Evolutionary conservation across 306 rosid species (phyloP), one percentile per base, ranked within the genome.

Genomic region (Prinsepia uniflora): DNA sequence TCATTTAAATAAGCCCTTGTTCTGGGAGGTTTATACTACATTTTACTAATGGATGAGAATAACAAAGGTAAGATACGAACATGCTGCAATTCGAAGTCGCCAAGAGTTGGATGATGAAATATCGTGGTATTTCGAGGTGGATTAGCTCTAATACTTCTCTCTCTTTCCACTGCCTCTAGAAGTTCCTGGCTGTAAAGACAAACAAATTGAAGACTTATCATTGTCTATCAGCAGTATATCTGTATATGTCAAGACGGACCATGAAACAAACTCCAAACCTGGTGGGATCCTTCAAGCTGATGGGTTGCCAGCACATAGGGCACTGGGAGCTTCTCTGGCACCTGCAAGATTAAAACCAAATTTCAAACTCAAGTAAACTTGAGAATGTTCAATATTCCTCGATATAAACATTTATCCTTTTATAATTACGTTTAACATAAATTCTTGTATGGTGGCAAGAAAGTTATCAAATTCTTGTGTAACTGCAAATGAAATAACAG

Each of bases 271-370:
- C n/a, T 65, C 71, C 57, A 76, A 75, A 94, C 98, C 98, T 81
- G 14, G 95, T 77, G 59, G 98, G 91, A 86, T 94, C 98, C 86
- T 94, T 94, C 75, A 94, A 91, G 82, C 95, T 87, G 80, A 94
- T 86, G 46, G 92, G 11, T 71, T 94, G 98, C 97, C 97, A 94
- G 79, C 98, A 94, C 98, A 94, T 94, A 64, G 98, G 98, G 72
- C 98, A 94, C 68, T 94, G 99, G 20, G 99, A 89, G 83, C 99
- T 94, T 85, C 99, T 86, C 68, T 94, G 99, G 70, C 92, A 94
- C 99, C 99, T 94, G 74, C 68, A 67, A 72, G 40, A 82, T 49
- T 63, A 19, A 74, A 76, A 42, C 50, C 0, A 65, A 57, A 71
- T 71, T 70, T 48, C 57, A 57, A 75, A 43, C 30, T 24, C 24